phyloP scores from a whole-genome alignment of 345 rosid genomes.

The Bretschneidera sinensis region DNA sequence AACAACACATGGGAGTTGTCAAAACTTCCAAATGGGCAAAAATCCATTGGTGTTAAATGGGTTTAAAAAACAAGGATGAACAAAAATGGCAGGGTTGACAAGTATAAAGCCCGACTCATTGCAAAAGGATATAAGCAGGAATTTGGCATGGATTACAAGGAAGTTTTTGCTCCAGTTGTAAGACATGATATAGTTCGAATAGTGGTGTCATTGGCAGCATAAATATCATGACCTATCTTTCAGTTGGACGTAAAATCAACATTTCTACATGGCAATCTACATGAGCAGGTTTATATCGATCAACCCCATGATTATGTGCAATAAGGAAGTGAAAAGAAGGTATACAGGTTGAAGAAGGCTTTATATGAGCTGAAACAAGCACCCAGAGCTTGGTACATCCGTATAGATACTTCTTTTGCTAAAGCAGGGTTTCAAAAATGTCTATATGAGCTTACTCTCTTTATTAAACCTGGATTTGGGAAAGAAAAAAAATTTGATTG shows the following conservation, averaged over 20 bases:
- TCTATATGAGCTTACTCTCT: neutral
- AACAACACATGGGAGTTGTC: too few relatives aligned
- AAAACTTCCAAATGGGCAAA: neutral
- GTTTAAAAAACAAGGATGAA: neutral
- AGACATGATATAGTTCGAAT: too few relatives aligned
- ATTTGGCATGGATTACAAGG: neutral
- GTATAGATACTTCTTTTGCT: too few relatives aligned
- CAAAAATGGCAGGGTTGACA: neutral
- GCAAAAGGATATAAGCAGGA: neutral
- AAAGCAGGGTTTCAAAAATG: neutral
- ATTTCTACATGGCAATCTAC: neutral
- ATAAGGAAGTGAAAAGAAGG: too few relatives aligned
- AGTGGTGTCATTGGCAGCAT: too few relatives aligned
- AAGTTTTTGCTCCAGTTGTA: too few relatives aligned
- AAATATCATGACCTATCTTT: too few relatives aligned
- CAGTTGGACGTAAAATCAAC: too few relatives aligned
- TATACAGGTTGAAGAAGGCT: too few relatives aligned
- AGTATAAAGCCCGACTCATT: neutral
- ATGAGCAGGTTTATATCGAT: too few relatives aligned
- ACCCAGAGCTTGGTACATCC: neutral
- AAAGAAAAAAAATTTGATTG: neutral
- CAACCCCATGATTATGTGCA: too few relatives aligned
- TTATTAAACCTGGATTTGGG: neutral
- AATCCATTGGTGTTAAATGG: neutral
- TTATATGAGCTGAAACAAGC: too few relatives aligned